Conservation (phyloP, 2,329 filamentous ascomycete species). For the Diaporthe aspalathi region DNA sequence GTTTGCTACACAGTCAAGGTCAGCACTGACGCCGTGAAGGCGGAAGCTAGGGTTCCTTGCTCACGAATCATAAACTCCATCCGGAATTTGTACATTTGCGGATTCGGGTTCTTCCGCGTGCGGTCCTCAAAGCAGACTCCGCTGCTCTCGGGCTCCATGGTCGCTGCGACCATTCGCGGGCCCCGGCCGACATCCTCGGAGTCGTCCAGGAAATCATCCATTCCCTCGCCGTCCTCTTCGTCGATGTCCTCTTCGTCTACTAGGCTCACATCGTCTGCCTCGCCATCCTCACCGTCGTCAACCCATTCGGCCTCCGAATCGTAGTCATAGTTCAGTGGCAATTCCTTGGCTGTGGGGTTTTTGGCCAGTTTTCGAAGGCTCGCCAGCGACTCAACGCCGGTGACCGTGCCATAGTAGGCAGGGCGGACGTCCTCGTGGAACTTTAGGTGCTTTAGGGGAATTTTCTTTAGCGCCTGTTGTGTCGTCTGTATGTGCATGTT, state of each 20-base stretch:
- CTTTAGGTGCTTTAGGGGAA: constrained; percentile 72
- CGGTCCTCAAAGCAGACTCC: constrained; percentile 86
- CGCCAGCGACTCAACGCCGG: constrained; percentile 64
- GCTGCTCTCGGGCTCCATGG: constrained; percentile 80
- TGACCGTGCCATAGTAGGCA: constrained; percentile 79
- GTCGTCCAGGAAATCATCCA: constrained; percentile 91
- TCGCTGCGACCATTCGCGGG: constrained; percentile 71
- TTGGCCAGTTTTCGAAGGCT: constrained; percentile 64
- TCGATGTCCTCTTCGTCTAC: constrained; percentile 78
- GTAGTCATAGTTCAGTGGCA: constrained; percentile 82
- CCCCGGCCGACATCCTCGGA: constrained; percentile 74
- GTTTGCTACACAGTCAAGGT: constrained; percentile 50
- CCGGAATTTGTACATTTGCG: constrained; percentile 69
- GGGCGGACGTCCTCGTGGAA: constrained; percentile 76
- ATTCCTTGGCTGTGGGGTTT: constrained; percentile 61
- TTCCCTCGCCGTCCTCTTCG: constrained; percentile 80
- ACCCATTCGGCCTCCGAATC: constrained; percentile 89
- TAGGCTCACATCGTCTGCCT: constrained; percentile 69
- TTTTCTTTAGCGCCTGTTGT: constrained; percentile 56
- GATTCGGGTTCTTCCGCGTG: constrained; percentile 58
- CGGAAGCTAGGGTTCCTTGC: constrained; percentile 45
- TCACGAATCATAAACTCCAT: constrained; percentile 81
- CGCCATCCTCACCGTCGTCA: constrained; percentile 77
- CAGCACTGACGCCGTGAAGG: not conserved
- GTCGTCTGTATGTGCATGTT: constrained; percentile 52